Evolutionary conservation across 1,284 basidiomycete genomes (phyloP), one percentile per base, ranked within the genome.

Genomic region (Puccinia horiana): DNA sequence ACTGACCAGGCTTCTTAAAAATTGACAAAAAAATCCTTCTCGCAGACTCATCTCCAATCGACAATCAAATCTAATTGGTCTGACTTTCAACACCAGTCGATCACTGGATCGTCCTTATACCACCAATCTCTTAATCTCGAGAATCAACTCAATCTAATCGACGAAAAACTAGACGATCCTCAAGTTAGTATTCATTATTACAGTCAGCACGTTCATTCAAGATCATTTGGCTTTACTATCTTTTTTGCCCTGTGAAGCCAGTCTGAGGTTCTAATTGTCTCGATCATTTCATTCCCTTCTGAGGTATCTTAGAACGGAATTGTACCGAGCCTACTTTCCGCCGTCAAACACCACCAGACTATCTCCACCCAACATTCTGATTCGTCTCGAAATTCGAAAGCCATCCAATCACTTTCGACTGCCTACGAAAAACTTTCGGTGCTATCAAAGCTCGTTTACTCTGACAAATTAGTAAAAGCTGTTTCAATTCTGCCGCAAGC

Each of bases 161-260:
- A 80, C 69, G 42, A 58, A 44, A 73, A 61, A 35, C 42, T 80
- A 29, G 37, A 56, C 49, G 56, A 73, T 35, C 69, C 78, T 37
- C 52, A 80, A 54, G 78, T 81, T 65, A 74, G 79, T 75, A 63
- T 65, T 81, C 18, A 75, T 70, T 56, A 52, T 18, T 11, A 73
- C 47, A 69, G 70, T 73, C 37, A 73, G 70, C 70, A 54, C 44
- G n/a, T 72, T 52, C 44, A 9, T 47, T 35, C 61, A 52, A 69
- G n/a, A 47, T 42, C 63, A 65, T 49, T 42, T 40, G 20, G 32
- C 20, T 40, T 80, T 42, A 26, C 47, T 56, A 26, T 29, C 40
- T 12, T 40, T 14, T 58, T 72, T 23, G 49, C 42, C 44, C 23
- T 54, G 9, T 47, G 23, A 69, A 47, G 2, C 47, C 54, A 54